Percentiles rank a stretch among this genome's conserved stretches.
These are phyloP conservation scores for Diutina ranongensis DNA, from an alignment of 1,139 yeast species.

Conservation along the genomic window DNA sequence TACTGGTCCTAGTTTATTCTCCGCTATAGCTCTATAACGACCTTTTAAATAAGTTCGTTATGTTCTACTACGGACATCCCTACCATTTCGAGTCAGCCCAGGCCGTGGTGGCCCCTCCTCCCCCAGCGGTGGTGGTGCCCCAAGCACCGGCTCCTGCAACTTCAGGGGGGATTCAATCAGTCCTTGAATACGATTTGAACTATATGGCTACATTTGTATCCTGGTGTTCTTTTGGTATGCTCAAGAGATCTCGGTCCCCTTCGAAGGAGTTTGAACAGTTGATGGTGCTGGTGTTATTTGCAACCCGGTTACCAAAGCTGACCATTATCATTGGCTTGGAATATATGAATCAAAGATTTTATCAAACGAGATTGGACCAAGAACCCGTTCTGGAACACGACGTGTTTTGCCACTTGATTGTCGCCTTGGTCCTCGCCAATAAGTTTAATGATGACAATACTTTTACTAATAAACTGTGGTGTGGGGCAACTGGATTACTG, in stretches of 20 bases:
- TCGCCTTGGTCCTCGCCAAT: conserved; percentile 75
- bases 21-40: not conserved
- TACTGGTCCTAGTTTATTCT: not conserved
- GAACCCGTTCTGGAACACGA: conserved; percentile 22
- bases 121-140: not conserved
- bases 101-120: not conserved
- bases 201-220: conserved; percentile 70
- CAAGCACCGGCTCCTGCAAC: not conserved
- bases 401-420: conserved; percentile 53
- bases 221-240: conserved; percentile 53
- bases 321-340: conserved; percentile 73
- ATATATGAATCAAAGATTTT: conserved; percentile 45
- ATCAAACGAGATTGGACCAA: conserved; percentile 8
- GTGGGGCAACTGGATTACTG: conserved; percentile 80
- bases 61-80: conserved; percentile 6
- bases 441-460: conserved; percentile 96
- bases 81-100: not conserved
- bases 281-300: conserved; percentile 53
- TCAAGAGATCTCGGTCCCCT: conserved; percentile 39
- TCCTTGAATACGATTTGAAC: conserved; percentile 65
- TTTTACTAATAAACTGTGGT: conserved; percentile 90
- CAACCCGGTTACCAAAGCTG: conserved; percentile 81
- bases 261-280: conserved; percentile 46
- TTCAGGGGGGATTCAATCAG: conserved; percentile 34
- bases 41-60: conserved; percentile 6